Percentiles rank a stretch among this genome's conserved stretches.
These are phyloP conservation scores for Populus hybrid DNA, from an alignment of 441 rosid species.

Conservation along the genomic window DNA sequence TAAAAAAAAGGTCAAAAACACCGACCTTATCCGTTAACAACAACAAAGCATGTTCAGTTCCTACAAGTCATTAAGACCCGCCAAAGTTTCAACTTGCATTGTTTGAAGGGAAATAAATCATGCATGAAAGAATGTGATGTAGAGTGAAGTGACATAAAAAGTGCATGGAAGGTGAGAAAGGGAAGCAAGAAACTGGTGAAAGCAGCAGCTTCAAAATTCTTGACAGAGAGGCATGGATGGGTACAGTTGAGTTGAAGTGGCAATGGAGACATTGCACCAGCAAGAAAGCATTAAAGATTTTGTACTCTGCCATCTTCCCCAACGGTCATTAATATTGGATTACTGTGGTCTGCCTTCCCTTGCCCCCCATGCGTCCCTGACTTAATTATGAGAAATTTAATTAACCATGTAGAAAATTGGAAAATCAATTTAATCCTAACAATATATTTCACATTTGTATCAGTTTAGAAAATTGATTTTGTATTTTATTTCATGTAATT, in stretches of 20 bases:
- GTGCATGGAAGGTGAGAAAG: slow-evolving; percentile 17
- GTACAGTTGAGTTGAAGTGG: slow-evolving; percentile 26
- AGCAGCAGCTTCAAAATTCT: not conserved
- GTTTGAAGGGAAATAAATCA: not conserved
- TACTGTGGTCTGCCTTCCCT: not conserved
- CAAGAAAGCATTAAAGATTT: slow-evolving; percentile 19
- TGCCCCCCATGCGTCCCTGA: not conserved
- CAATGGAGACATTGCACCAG: not conserved
- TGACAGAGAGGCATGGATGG: slow-evolving; percentile 22
- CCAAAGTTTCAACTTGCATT: not conserved
- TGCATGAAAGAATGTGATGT: not conserved
- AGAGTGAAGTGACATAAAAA: not conserved
- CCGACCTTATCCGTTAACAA: slow-evolving; percentile 29
- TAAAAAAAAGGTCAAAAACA: slow-evolving; percentile 16
- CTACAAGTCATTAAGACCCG: not conserved
- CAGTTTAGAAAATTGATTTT: no score
- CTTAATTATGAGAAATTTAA: not conserved
- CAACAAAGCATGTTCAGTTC: slow-evolving; percentile 13
- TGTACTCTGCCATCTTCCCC: slow-evolving; percentile 36
- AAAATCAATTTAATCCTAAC: not conserved
- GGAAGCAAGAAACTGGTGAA: not conserved
- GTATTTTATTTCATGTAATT: no score
- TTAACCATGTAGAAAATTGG: not conserved
- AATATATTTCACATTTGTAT: not conserved
- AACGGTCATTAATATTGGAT: slow-evolving; percentile 38